Evolutionary conservation across 73 alveolate species (phyloP).

Genomic region (Tetrahymena thermophila): DNA sequence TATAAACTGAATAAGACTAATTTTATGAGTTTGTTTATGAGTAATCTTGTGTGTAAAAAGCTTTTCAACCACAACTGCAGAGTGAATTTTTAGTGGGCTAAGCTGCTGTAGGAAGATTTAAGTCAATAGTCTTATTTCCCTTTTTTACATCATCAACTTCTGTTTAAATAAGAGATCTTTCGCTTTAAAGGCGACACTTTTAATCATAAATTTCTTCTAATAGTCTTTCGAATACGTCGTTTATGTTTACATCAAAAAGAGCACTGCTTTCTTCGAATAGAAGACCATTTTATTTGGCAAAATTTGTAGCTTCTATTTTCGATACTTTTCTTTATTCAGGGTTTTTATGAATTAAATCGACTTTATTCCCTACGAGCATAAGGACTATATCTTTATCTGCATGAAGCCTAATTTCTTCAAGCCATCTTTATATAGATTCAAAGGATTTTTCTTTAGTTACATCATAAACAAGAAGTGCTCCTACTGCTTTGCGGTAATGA

Average conservation of each 20-base stretch:
- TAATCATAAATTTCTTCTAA: slow-evolving; percentile 12
- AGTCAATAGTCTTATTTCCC: not conserved
- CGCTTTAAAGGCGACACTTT: slow-evolving; percentile 1
- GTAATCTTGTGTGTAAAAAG: not conserved
- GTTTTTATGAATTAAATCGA: slow-evolving; percentile 62
- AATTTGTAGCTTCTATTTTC: slow-evolving; percentile 51
- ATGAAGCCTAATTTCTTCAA: slow-evolving; percentile 62
- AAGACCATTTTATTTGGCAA: slow-evolving; percentile 54
- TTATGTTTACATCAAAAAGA: slow-evolving; percentile 30
- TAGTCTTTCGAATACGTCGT: slow-evolving; percentile 29
- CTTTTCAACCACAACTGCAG: not conserved
- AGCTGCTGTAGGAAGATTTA: not conserved
- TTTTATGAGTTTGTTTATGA: too few relatives aligned
- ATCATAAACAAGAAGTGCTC: slow-evolving; percentile 89
- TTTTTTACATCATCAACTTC: not conserved
- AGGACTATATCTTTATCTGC: slow-evolving; percentile 83
- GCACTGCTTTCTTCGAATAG: slow-evolving; percentile 71
- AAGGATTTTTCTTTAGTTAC: slow-evolving; percentile 72
- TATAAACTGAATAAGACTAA: not conserved
- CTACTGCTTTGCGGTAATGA: slow-evolving; percentile 91
- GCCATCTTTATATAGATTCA: slow-evolving; percentile 73
- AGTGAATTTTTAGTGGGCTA: not conserved
- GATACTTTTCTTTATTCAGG: slow-evolving; percentile 55
- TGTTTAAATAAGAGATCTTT: not conserved
- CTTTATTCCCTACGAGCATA: slow-evolving; percentile 68